Evolutionary conservation across 352 stramenopile genomes (phyloP).

Genomic region (Peronospora tabacina): DNA sequence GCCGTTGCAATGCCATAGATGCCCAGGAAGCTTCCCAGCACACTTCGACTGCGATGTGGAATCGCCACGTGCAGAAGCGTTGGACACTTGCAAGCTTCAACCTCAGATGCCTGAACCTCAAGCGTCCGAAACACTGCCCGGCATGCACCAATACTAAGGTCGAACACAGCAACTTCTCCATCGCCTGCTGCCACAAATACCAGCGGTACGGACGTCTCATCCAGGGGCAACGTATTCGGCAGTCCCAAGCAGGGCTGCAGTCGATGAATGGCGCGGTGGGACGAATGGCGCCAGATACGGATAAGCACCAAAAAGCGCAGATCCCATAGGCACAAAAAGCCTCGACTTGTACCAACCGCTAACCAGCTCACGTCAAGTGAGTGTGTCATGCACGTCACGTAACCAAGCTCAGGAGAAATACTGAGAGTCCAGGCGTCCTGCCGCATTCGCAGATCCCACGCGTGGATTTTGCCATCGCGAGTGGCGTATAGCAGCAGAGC

Average conservation of each 20-base stretch:
- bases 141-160: slow-evolving; percentile 86
- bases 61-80: slow-evolving; percentile 72
- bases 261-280: slow-evolving; percentile 84
- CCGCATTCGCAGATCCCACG: slow-evolving; percentile 89
- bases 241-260: slow-evolving; percentile 78
- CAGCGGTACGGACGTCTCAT: slow-evolving; percentile 78
- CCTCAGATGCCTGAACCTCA: slow-evolving; percentile 63
- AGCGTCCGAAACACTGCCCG: slow-evolving; percentile 89
- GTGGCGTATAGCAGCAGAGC: slow-evolving; percentile 93
- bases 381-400: slow-evolving; percentile 92
- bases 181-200: slow-evolving; percentile 92
- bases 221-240: slow-evolving; percentile 64
- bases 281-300: slow-evolving; percentile 94
- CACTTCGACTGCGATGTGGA: slow-evolving; percentile 58
- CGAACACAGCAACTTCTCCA: slow-evolving; percentile 88
- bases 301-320: slow-evolving; percentile 92
- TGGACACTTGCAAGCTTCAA: slow-evolving; percentile 64
- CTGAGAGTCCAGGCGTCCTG: slow-evolving; percentile 90
- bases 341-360: slow-evolving; percentile 89
- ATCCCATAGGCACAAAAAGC: slow-evolving; percentile 95
- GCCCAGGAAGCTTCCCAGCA: slow-evolving; percentile 66
- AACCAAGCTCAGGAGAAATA: slow-evolving; percentile 91
- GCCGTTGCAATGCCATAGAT: slow-evolving; percentile 76
- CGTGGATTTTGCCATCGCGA: slow-evolving; percentile 81
- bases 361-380: slow-evolving; percentile 94